Percentiles rank a stretch among this genome's conserved stretches.
phyloP scores from a whole-genome alignment of 306 rosid genomes.

The Citrullus mucosospermus region DNA sequence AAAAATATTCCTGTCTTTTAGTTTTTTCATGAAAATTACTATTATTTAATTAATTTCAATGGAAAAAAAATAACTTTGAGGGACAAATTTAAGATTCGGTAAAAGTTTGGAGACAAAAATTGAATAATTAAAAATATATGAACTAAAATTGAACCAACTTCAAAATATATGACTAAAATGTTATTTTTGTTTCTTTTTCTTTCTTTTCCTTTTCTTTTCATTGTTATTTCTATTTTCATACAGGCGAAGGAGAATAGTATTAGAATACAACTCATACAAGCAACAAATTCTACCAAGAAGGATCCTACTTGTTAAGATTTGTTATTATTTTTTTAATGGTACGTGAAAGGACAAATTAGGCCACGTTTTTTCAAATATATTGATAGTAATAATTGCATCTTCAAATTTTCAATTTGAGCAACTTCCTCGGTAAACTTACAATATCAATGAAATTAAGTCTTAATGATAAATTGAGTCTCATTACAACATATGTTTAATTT shows the following conservation, averaged over 20 bases:
- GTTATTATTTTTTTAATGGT: not conserved
- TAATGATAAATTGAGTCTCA: too few species aligned
- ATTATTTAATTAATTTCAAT: too few species aligned
- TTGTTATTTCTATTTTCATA: not conserved
- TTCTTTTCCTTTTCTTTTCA: not conserved
- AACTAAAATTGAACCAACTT: too few species aligned
- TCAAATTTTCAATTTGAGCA: not conserved
- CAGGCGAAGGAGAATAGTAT: slow-evolving; percentile 29
- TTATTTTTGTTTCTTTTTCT: not conserved
- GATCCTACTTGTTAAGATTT: not conserved
- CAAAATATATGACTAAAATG: too few species aligned
- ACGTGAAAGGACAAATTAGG: not conserved
- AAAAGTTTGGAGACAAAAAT: too few species aligned
- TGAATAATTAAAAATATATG: too few species aligned
- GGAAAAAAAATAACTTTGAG: too few species aligned
- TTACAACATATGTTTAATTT: too few species aligned
- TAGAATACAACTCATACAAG: slow-evolving; percentile 23
- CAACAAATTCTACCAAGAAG: not conserved
- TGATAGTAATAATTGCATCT: not conserved
- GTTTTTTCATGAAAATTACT: too few species aligned
- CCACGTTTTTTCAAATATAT: too few species aligned
- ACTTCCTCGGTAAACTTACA: not conserved
- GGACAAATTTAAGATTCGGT: too few species aligned
- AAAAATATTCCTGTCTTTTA: too few species aligned
- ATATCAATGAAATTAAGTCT: not conserved